Percentiles rank a stretch among this genome's conserved stretches.
These are phyloP conservation scores for Thymus mandschuricus DNA, from an alignment of 257 asterid genomes.

Conservation along the genomic window DNA sequence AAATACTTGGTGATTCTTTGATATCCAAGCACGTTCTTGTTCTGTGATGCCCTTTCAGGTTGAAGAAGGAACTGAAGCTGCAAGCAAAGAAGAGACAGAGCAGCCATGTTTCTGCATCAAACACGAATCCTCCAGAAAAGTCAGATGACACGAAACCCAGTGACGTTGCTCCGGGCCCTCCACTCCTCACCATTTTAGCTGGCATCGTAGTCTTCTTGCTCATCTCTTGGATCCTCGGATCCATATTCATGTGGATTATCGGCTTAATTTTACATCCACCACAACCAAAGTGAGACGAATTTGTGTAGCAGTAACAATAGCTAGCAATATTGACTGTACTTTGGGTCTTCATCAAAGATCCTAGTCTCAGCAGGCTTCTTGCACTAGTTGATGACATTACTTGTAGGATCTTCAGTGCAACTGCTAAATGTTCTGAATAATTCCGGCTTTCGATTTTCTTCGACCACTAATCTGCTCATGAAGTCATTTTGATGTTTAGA, in stretches of 20 bases:
- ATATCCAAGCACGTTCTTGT: neutral
- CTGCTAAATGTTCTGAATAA: neutral
- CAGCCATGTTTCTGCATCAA: conserved; percentile 47
- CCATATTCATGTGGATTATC: conserved; percentile 54
- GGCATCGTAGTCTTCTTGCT: conserved; percentile 58
- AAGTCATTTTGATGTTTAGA: no score
- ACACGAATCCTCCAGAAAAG: conserved; percentile 46
- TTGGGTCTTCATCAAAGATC: neutral
- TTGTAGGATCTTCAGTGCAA: neutral
- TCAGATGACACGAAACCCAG: conserved; percentile 36
- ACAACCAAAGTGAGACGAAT: conserved; percentile 34
- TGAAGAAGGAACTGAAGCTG: conserved; percentile 32
- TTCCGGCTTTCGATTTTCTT: neutral
- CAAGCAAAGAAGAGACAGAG: conserved; percentile 32
- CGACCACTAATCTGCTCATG: neutral
- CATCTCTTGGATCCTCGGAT: conserved; percentile 56
- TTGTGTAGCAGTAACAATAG: neutral
- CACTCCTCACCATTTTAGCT: conserved; percentile 78
- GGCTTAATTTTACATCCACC: conserved; percentile 55
- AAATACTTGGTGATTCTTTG: conserved; percentile 8
- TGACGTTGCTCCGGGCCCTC: conserved; percentile 54
- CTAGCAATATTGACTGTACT: neutral
- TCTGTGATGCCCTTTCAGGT: conserved; percentile 42
- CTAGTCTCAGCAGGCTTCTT: neutral
- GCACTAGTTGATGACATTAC: conserved; percentile 9